phyloP scores from a whole-genome alignment of 371 early-diverging fungal species.

The Mortierella sp. region DNA sequence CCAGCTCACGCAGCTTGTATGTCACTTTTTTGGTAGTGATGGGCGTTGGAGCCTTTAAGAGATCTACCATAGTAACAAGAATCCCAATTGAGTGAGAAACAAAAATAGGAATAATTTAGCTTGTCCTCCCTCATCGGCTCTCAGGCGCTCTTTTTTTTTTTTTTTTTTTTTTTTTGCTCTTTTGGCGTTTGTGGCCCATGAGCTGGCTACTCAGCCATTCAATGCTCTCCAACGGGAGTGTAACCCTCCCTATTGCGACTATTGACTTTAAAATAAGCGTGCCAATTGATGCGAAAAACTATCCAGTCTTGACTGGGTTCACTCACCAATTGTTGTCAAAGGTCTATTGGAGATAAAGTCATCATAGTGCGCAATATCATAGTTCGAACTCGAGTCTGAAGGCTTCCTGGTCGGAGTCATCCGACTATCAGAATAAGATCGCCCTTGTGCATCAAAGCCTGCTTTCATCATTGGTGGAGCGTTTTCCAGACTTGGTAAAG shows the following conservation, averaged over 20 bases:
- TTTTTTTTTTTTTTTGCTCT: background rate
- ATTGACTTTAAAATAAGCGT: no score
- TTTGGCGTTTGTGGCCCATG: background rate
- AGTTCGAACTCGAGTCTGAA: background rate
- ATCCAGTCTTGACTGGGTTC: background rate
- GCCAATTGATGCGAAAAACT: no score
- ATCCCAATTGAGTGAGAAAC: background rate
- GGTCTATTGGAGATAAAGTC: conserved; percentile 28
- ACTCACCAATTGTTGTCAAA: conserved; percentile 46
- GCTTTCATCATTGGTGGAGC: conserved; percentile 50
- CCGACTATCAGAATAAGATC: conserved; percentile 3
- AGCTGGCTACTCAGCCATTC: background rate
- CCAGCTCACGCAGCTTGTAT: conserved; percentile 83
- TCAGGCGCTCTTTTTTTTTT: background rate
- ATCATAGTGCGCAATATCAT: conserved; percentile 13
- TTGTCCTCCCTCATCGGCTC: background rate
- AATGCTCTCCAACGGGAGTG: no score
- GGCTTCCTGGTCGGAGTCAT: conserved; percentile 7
- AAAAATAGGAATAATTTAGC: conserved; percentile 2
- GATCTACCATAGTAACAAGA: conserved; percentile 53
- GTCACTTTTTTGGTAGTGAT: conserved; percentile 89
- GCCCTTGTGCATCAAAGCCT: conserved; percentile 1
- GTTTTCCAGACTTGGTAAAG: conserved; percentile 51
- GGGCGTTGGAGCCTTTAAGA: conserved; percentile 76
- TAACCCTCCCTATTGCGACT: no score